Evolutionary conservation across 345 rosid genomes (phyloP).

Genomic region (Brassica cretica): DNA sequence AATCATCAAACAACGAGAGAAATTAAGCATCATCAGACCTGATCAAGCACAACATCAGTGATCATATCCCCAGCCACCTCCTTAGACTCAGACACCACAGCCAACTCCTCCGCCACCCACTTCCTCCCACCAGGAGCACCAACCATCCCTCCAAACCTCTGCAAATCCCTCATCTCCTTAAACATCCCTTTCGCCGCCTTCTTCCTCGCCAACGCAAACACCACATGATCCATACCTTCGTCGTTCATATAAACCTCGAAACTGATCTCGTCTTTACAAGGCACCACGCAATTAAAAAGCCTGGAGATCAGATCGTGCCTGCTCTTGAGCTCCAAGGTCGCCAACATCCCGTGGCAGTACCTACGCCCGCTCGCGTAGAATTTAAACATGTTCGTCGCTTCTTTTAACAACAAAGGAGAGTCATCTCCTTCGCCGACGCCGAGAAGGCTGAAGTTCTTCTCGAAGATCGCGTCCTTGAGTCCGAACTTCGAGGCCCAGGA

Average conservation of each 20-base stretch:
- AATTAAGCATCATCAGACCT: slow-evolving; percentile 52
- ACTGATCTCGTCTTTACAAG: slow-evolving; percentile 82
- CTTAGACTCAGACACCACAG: slow-evolving; percentile 80
- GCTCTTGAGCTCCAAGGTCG: slow-evolving; percentile 92
- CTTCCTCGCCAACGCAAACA: slow-evolving; percentile 83
- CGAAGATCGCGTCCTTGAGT: slow-evolving; percentile 64
- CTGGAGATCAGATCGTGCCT: slow-evolving; percentile 88
- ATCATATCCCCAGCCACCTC: slow-evolving; percentile 94
- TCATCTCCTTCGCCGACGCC: slow-evolving; percentile 82
- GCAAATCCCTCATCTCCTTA: slow-evolving; percentile 82
- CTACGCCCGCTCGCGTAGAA: slow-evolving; percentile 95
- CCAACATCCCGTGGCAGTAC: slow-evolving; percentile 84
- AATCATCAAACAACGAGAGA: background rate
- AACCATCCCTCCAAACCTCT: slow-evolving; percentile 61
- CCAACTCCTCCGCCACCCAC: slow-evolving; percentile 78
- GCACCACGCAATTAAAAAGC: slow-evolving; percentile 70
- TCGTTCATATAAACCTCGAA: slow-evolving; percentile 95
- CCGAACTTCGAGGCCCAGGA: slow-evolving; percentile 92
- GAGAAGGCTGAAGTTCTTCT: slow-evolving; percentile 75
- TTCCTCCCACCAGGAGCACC: slow-evolving; percentile 56
- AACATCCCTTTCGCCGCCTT: slow-evolving; percentile 81
- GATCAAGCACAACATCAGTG: slow-evolving; percentile 86
- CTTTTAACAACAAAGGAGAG: slow-evolving; percentile 81
- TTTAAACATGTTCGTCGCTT: slow-evolving; percentile 82
- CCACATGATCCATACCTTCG: slow-evolving; percentile 84